Conservation (phyloP, 176 grass and related monocot species). For the Triticum monococcum region DNA sequence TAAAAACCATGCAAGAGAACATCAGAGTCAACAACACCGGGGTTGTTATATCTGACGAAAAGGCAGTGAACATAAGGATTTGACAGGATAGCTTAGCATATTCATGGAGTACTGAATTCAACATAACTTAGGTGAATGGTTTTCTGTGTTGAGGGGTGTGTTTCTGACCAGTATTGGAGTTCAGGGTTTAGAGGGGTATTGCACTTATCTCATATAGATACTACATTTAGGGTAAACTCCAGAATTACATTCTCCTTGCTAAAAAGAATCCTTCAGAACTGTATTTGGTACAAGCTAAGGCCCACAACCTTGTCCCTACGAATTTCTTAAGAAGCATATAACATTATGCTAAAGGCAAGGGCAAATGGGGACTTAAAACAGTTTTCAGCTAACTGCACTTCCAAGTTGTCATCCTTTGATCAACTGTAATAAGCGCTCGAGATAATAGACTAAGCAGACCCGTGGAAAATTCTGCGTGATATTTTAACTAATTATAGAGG, state of each 20-base stretch:
- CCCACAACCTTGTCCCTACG: background rate
- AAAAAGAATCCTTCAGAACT: background rate
- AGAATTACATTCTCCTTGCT: background rate
- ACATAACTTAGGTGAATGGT: background rate
- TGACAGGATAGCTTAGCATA: background rate
- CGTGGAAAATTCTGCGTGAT: background rate
- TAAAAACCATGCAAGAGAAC: background rate
- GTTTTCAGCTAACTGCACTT: background rate
- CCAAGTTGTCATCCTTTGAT: background rate
- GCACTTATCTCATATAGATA: background rate
- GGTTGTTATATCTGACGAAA: background rate
- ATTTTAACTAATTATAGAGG: background rate
- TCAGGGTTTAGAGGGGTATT: background rate
- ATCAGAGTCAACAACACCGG: background rate
- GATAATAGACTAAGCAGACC: constrained; percentile 1
- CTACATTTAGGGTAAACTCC: background rate
- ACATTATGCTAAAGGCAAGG: background rate
- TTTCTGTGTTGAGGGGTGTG: background rate
- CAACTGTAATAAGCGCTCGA: background rate
- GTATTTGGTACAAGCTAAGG: background rate
- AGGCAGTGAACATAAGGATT: background rate
- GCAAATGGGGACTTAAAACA: background rate
- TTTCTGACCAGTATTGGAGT: background rate
- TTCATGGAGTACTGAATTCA: background rate
- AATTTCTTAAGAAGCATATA: background rate